Evolutionary conservation across 352 stramenopile species (phyloP).

Genomic region (Globisporangium barbulae): DNA sequence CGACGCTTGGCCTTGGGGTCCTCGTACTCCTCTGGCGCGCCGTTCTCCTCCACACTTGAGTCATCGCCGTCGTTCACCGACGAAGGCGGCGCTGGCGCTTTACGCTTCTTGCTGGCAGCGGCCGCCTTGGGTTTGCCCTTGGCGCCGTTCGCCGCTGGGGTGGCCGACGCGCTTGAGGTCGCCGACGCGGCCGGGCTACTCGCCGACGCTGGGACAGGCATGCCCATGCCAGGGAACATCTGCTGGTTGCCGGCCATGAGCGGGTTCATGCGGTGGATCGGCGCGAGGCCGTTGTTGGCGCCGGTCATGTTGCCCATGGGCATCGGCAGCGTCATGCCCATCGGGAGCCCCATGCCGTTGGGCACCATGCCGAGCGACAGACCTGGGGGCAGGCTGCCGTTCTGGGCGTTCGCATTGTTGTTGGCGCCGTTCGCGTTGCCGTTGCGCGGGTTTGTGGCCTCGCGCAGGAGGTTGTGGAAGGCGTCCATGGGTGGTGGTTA

Average conservation of each 20-base stretch:
- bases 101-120: conserved; percentile 69
- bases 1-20: conserved; percentile 85
- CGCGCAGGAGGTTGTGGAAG: conserved; percentile 75
- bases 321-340: conserved; percentile 22
- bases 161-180: conserved; percentile 16
- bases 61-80: conserved; percentile 39
- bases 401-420: conserved; percentile 12
- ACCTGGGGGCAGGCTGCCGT: conserved; percentile 23
- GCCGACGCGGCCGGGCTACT: conserved; percentile 16
- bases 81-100: conserved; percentile 39
- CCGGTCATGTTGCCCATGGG: conserved; percentile 52
- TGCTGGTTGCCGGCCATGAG: conserved; percentile 56
- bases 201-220: conserved; percentile 13
- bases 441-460: conserved; percentile 58
- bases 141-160: conserved; percentile 16
- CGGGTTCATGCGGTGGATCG: conserved; percentile 74
- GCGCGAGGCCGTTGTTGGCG: conserved; percentile 41
- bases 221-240: conserved; percentile 63
- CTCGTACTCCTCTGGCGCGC: conserved; percentile 73
- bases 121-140: conserved; percentile 53
- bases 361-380: conserved; percentile 43
- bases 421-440: conserved; percentile 8
- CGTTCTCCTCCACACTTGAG: conserved; percentile 50
- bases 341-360: conserved; percentile 28
- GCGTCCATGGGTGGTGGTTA: conserved; percentile 42